Evolutionary conservation across 768 basidiomycete species (phyloP).

Genomic region (Coprinopsis cinerea): DNA sequence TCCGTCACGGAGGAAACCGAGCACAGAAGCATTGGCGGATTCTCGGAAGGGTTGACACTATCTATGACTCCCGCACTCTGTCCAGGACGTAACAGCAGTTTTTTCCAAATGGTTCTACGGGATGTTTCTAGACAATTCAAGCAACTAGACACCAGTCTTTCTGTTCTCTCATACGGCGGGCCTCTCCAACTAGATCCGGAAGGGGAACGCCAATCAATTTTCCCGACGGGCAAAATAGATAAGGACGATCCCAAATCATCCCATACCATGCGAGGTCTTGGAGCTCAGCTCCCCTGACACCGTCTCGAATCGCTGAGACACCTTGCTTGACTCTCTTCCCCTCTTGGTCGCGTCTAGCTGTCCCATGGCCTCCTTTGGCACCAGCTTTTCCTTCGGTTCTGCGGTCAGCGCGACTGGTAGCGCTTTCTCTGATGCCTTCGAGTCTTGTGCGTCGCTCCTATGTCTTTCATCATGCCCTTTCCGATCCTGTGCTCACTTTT

Average conservation of each 20-base stretch:
- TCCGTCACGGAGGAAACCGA: neutral
- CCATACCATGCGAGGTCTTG: neutral
- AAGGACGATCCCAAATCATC: neutral
- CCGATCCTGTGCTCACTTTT: conserved; percentile 8
- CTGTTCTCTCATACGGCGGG: neutral
- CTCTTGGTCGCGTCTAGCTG: neutral
- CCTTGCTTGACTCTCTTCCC: conserved; percentile 36
- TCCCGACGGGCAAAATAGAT: neutral
- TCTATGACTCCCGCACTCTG: too few relatives aligned
- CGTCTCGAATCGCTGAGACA: conserved; percentile 14
- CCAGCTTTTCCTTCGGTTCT: conserved; percentile 13
- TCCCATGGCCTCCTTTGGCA: conserved; percentile 14
- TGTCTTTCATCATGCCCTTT: conserved; percentile 16
- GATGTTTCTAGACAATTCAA: neutral
- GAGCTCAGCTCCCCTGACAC: neutral
- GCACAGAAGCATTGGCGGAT: neutral
- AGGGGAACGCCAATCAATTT: neutral
- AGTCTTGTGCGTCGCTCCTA: conserved; percentile 22
- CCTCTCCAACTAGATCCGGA: neutral
- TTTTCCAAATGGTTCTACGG: neutral
- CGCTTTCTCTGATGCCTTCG: conserved; percentile 13
- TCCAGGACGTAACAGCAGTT: neutral
- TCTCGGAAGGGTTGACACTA: neutral
- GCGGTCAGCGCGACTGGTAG: conserved; percentile 13
- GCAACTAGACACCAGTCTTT: neutral